Evolutionary conservation across 2,329 filamentous ascomycete species (phyloP).

Genomic region (Bipolaris cookei): DNA sequence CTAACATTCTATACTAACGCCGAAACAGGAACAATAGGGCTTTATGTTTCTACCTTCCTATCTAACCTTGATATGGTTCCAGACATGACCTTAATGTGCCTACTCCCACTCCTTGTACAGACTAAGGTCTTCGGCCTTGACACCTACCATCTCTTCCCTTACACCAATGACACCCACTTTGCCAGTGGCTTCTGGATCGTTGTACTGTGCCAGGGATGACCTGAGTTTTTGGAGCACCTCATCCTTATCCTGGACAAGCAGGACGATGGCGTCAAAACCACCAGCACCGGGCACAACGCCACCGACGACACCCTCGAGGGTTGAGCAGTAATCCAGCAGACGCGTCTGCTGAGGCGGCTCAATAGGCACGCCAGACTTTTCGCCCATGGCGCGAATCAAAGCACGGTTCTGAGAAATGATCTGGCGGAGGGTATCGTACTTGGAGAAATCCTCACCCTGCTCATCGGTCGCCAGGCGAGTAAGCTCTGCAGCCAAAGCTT

Average conservation of each 20-base stretch:
- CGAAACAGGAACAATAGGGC: neutral
- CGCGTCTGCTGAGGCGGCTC: slow-evolving; percentile 86
- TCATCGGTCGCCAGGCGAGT: slow-evolving; percentile 56
- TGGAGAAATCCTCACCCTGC: slow-evolving; percentile 48
- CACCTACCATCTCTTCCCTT: slow-evolving; percentile 74
- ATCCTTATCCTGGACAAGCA: slow-evolving; percentile 77
- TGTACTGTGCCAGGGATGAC: slow-evolving; percentile 71
- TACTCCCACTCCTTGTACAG: slow-evolving; percentile 52
- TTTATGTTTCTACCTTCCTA: neutral
- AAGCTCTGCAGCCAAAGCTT: slow-evolving; percentile 70
- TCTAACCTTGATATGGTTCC: neutral
- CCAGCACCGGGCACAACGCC: slow-evolving; percentile 94
- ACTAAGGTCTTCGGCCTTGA: slow-evolving; percentile 50
- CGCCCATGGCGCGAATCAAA: slow-evolving; percentile 78
- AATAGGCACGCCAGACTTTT: slow-evolving; percentile 77
- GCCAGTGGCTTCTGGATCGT: slow-evolving; percentile 47
- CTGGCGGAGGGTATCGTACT: slow-evolving; percentile 58
- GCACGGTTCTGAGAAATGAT: slow-evolving; percentile 60
- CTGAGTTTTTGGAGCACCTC: slow-evolving; percentile 67
- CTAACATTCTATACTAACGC: slow-evolving; percentile 8
- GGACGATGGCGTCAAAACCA: slow-evolving; percentile 85
- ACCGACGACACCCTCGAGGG: slow-evolving; percentile 79
- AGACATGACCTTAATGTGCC: neutral
- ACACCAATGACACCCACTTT: slow-evolving; percentile 73
- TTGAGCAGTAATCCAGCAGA: slow-evolving; percentile 76